A percentile compares a stretch with the other conserved stretches of the same genome.
Evolutionary conservation across 2,329 filamentous ascomycete genomes (phyloP).

Genomic region (Microcyclospora pomicola): DNA sequence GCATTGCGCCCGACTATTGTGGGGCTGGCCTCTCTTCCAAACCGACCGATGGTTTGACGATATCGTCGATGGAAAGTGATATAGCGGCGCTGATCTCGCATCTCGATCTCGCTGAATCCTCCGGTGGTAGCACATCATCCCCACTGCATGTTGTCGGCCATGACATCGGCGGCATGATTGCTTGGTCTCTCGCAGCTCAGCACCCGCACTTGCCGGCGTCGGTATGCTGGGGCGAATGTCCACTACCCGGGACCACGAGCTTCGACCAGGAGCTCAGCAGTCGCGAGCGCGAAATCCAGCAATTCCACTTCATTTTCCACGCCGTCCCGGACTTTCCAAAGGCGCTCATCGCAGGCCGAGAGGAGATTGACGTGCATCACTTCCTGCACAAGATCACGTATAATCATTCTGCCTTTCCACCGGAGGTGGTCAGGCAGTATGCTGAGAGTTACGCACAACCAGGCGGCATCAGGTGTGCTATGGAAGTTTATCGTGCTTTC

Average conservation of each 20-base stretch:
- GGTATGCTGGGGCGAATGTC: conserved; percentile 31
- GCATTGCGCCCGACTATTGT: conserved; percentile 30
- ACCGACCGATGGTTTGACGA: conserved; percentile 25
- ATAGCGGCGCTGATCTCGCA: conserved; percentile 20
- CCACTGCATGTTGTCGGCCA: conserved; percentile 32
- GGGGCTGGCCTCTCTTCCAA: conserved; percentile 21
- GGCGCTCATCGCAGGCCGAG: conserved; percentile 25
- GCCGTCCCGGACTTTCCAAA: conserved; percentile 25
- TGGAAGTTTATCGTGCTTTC: conserved; percentile 22
- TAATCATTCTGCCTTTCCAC: conserved; percentile 24
- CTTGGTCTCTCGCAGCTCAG: conserved; percentile 26
- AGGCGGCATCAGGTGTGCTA: conserved; percentile 19
- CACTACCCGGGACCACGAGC: conserved; percentile 20
- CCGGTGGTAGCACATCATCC: too few species aligned
- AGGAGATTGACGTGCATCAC: conserved; percentile 28
- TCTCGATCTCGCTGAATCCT: conserved; percentile 19
- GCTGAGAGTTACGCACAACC: conserved; percentile 20
- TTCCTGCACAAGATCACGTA: conserved; percentile 27
- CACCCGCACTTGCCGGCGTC: conserved; percentile 23
- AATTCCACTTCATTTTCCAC: conserved; percentile 31
- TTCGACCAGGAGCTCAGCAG: too few species aligned
- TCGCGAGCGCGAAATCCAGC: conserved; percentile 4
- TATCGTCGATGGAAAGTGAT: conserved; percentile 28
- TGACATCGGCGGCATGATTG: conserved; percentile 37
- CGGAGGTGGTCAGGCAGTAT: conserved; percentile 26